Conservation (phyloP, 495 filamentous ascomycete species). For the Penicillium lagena region DNA sequence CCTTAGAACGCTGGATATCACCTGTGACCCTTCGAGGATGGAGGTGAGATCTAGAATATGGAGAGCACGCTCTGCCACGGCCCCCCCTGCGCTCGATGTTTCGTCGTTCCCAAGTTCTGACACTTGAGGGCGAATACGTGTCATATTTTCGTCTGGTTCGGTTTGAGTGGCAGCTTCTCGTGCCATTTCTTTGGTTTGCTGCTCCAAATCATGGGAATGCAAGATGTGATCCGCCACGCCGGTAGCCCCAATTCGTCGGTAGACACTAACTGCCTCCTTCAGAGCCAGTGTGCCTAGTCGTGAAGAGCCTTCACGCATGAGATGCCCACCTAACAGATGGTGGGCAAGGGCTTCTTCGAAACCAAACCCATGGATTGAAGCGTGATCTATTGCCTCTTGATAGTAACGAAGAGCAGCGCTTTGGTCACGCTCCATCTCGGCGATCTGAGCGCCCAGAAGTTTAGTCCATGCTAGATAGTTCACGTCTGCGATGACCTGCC, state of each 20-base stretch:
- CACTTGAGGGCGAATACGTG: too few relatives aligned
- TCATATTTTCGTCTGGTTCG: too few relatives aligned
- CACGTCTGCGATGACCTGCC: conserved; percentile 56
- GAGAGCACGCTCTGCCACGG: conserved; percentile 5
- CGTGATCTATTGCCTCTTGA: conserved; percentile 69
- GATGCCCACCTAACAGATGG: conserved; percentile 61
- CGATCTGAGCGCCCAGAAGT: conserved; percentile 62
- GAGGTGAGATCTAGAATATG: conserved; percentile 81
- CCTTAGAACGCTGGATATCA: conserved; percentile 78
- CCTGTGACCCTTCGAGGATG: conserved; percentile 78
- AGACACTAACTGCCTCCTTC: conserved; percentile 1
- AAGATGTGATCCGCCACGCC: conserved; percentile 1
- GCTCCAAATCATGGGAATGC: neutral
- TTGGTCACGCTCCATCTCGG: conserved; percentile 54
- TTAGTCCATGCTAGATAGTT: conserved; percentile 59
- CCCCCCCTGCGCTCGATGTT: too few relatives aligned
- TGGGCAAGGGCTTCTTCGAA: conserved; percentile 74
- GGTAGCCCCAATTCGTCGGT: neutral
- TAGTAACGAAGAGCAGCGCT: conserved; percentile 54
- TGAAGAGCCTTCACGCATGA: conserved; percentile 38
- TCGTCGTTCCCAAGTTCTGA: too few relatives aligned
- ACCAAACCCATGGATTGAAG: conserved; percentile 46
- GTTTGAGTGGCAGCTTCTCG: too few relatives aligned
- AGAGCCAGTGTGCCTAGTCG: neutral
- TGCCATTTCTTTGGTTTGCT: too few relatives aligned